These are phyloP conservation scores for Musa balbisiana DNA, from an alignment of 202 grass and related monocot species.

Conservation along the genomic window DNA sequence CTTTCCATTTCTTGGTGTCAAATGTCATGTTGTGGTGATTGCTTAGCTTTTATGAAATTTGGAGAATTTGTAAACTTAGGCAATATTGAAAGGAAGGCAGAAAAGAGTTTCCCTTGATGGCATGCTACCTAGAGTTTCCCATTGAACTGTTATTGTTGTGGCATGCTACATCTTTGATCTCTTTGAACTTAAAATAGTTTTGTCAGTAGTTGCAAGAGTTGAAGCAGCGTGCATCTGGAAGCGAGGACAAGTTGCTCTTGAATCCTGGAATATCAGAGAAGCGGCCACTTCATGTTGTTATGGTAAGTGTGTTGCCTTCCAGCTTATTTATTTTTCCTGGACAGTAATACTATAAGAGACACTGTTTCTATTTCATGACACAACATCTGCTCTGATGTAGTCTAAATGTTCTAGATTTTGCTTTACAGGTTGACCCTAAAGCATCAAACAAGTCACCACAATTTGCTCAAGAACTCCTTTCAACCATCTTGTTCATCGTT, in stretches of 20 bases:
- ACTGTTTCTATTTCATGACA: no score
- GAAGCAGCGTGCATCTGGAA: slow-evolving; percentile 79
- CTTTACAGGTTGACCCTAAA: slow-evolving; percentile 89
- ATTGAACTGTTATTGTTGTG: slow-evolving; percentile 14
- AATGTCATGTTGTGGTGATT: not conserved
- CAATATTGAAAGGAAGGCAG: not conserved
- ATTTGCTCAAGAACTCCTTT: slow-evolving; percentile 80
- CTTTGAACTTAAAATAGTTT: slow-evolving; percentile 35
- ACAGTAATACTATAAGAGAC: no score
- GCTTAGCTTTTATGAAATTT: not conserved
- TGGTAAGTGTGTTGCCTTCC: slow-evolving; percentile 46
- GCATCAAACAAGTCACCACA: slow-evolving; percentile 68
- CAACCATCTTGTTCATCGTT: slow-evolving; percentile 72
- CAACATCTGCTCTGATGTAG: not conserved
- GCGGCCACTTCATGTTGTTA: slow-evolving; percentile 94
- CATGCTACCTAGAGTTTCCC: not conserved
- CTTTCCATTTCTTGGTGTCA: not conserved
- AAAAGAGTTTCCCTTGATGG: not conserved
- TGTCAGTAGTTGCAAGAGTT: slow-evolving; percentile 99
- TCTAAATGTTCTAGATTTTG: slow-evolving; percentile 3
- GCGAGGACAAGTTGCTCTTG: slow-evolving; percentile 62
- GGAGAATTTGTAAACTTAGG: not conserved
- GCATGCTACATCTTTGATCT: slow-evolving; percentile 29
- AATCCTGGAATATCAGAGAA: slow-evolving; percentile 95
- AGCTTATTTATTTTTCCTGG: not conserved